These are phyloP conservation scores for Tuber brumale DNA, from an alignment of 495 filamentous ascomycete genomes.

Conservation along the genomic window DNA sequence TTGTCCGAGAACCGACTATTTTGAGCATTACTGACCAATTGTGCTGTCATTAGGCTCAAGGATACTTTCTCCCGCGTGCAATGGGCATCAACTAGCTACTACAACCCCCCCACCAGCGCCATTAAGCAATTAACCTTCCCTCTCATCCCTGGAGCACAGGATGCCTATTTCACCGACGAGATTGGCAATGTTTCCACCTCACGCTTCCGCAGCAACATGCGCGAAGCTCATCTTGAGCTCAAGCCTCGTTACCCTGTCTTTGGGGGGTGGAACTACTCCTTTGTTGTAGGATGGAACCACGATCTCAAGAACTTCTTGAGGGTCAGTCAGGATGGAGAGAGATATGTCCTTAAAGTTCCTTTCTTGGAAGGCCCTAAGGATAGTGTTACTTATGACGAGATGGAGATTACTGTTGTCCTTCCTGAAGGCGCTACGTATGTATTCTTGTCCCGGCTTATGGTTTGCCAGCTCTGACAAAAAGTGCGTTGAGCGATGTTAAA, in stretches of 20 bases:
- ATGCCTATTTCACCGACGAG: constrained; percentile 92
- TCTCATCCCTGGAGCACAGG: constrained; percentile 65
- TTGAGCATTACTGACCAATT: not conserved
- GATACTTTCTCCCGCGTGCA: constrained; percentile 80
- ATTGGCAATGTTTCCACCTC: constrained; percentile 97
- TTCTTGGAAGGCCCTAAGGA: constrained; percentile 93
- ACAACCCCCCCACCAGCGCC: constrained; percentile 65
- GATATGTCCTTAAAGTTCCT: constrained; percentile 86
- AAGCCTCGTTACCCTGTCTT: constrained; percentile 90
- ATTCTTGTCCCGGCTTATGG: constrained; percentile 27
- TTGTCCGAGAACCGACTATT: not conserved
- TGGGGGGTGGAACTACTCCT: constrained; percentile 95
- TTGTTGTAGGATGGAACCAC: constrained; percentile 90
- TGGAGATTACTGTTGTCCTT: constrained; percentile 72
- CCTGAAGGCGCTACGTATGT: constrained; percentile 88
- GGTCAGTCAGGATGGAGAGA: constrained; percentile 52
- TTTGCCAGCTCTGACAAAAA: constrained; percentile 36
- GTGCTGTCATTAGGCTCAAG: constrained; percentile 48
- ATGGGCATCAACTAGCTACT: constrained; percentile 70
- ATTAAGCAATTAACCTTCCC: constrained; percentile 76
- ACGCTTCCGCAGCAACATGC: constrained; percentile 68
- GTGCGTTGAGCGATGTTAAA: constrained; percentile 55
- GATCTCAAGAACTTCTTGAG: constrained; percentile 69
- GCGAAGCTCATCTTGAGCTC: constrained; percentile 77
- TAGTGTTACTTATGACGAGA: constrained; percentile 75